These are phyloP conservation scores for Ilyonectria destructans DNA, from an alignment of 2,329 filamentous ascomycete genomes.

Conservation along the genomic window DNA sequence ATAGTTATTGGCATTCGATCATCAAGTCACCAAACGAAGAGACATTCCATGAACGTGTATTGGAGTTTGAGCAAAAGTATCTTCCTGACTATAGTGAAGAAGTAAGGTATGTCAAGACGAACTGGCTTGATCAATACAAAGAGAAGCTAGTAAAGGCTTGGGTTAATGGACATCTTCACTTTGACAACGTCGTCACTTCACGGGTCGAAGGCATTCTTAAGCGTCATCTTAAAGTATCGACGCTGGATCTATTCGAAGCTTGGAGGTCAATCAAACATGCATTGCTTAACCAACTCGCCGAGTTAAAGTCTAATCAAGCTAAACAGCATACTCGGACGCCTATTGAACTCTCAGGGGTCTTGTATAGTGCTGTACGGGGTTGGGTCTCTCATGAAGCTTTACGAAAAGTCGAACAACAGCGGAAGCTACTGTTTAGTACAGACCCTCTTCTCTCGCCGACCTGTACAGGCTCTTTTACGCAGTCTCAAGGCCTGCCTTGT, in stretches of 20 bases:
- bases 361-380: not conserved
- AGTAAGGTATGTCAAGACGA: not conserved
- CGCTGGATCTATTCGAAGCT: not conserved
- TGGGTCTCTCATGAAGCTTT: not conserved
- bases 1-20: not conserved
- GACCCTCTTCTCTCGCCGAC: not conserved
- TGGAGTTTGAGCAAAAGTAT: not conserved
- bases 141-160: not conserved
- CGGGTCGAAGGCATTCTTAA: constrained; percentile 1
- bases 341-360: not conserved
- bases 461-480: not conserved
- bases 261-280: not conserved
- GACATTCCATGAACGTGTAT: not conserved
- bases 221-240: not conserved
- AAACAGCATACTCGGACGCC: not conserved
- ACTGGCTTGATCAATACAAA: not conserved
- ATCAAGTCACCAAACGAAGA: not conserved
- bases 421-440: not conserved
- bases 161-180: not conserved
- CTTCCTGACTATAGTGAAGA: not conserved
- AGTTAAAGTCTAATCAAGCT: not conserved
- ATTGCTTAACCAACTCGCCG: not conserved
- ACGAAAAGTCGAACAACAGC: not conserved
- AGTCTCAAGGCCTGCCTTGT: constrained; percentile 2
- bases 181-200: not conserved